phyloP scores from a whole-genome alignment of 2,329 filamentous ascomycete species.

The Arthroderma sp. region DNA sequence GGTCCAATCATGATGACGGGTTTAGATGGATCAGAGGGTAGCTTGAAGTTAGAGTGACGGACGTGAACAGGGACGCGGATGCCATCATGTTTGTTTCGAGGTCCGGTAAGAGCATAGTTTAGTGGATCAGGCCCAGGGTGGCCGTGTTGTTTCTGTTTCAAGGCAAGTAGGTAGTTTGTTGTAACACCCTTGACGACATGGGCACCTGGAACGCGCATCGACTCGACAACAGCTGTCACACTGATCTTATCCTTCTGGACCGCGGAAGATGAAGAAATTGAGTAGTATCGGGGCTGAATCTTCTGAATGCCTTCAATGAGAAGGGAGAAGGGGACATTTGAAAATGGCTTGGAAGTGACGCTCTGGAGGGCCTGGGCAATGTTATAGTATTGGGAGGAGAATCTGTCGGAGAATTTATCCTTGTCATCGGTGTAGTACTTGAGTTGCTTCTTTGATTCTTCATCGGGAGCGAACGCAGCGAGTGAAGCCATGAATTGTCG shows the following conservation, averaged over 20 bases:
- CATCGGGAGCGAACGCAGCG: conserved; percentile 77
- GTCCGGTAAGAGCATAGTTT: conserved; percentile 75
- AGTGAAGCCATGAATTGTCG: conserved; percentile 86
- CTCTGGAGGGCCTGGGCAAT: conserved; percentile 71
- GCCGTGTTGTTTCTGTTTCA: conserved; percentile 94
- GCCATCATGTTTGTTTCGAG: conserved; percentile 93
- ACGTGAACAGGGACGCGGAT: conserved; percentile 91
- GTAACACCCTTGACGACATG: conserved; percentile 85
- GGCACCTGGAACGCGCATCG: conserved; percentile 61
- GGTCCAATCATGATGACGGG: conserved; percentile 94
- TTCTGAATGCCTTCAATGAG: conserved; percentile 90
- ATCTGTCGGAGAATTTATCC: conserved; percentile 84
- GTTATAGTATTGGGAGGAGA: conserved; percentile 71
- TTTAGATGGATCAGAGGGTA: conserved; percentile 86
- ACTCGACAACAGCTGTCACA: conserved; percentile 89
- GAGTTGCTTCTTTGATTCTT: conserved; percentile 76
- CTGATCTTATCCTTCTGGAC: conserved; percentile 92
- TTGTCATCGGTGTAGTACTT: conserved; percentile 80
- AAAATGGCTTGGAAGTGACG: conserved; percentile 64
- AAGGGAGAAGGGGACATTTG: conserved; percentile 78
- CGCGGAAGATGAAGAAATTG: conserved; percentile 90
- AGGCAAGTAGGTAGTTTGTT: conserved; percentile 87
- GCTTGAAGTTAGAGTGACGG: conserved; percentile 97
- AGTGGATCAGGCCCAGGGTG: conserved; percentile 56
- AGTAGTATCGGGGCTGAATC: conserved; percentile 96